These are phyloP conservation scores for Henningerozyma blattae DNA, from an alignment of 805 yeast species.

Conservation along the genomic window DNA sequence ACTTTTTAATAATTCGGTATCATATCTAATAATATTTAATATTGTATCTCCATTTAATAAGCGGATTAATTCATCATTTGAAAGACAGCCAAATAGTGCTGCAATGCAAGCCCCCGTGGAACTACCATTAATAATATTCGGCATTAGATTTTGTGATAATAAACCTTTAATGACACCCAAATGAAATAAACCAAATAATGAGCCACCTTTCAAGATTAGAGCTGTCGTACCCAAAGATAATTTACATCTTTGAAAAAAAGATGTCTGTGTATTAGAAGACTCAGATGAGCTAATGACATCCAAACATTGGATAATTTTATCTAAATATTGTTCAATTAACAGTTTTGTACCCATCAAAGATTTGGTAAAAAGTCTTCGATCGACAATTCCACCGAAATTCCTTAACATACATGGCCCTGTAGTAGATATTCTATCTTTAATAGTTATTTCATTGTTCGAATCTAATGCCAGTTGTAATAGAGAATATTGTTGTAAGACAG, in stretches of 20 bases:
- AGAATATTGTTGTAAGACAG: conserved; percentile 65
- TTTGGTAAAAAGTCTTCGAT: conserved; percentile 63
- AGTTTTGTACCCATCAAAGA: conserved; percentile 82
- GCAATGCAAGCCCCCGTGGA: conserved; percentile 94
- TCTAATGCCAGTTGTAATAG: conserved; percentile 50
- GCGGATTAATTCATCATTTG: conserved; percentile 47
- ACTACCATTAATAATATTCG: conserved; percentile 79
- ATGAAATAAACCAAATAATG: conserved; percentile 88
- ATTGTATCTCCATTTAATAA: conserved; percentile 30
- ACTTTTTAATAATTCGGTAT: conserved; percentile 45
- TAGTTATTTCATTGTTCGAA: conserved; percentile 37
- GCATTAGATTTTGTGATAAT: conserved; percentile 62
- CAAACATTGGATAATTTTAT: conserved; percentile 67
- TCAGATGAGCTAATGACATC: conserved; percentile 35
- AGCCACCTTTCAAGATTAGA: conserved; percentile 85
- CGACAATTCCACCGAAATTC: conserved; percentile 85
- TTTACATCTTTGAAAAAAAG: conserved; percentile 75
- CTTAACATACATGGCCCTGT: conserved; percentile 61
- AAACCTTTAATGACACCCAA: conserved; percentile 83
- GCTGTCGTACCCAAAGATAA: conserved; percentile 89
- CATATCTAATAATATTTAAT: conserved; percentile 37
- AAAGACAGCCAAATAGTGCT: conserved; percentile 63
- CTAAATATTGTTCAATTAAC: conserved; percentile 54
- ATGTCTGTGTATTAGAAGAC: conserved; percentile 42
- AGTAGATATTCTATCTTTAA: conserved; percentile 57